Evolutionary conservation across 192 early-diverging fungal species (phyloP).

Genomic region (Thamnidium elegans): DNA sequence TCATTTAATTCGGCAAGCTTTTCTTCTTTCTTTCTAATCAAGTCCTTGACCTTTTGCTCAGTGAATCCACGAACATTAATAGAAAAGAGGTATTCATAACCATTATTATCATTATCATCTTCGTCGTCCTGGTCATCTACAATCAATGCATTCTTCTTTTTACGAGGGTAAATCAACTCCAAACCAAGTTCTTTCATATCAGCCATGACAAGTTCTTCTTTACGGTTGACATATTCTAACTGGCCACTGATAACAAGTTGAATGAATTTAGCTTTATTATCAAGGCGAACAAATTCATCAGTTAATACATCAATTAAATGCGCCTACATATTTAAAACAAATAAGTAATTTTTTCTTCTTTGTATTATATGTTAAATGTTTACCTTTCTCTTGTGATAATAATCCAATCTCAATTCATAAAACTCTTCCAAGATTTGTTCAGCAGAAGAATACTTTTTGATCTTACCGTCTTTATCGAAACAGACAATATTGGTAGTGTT

Average conservation of each 20-base stretch:
- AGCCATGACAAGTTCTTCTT: slow-evolving; percentile 69
- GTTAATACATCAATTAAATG: slow-evolving; percentile 60
- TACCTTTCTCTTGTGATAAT: slow-evolving; percentile 89
- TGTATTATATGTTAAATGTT: slow-evolving; percentile 9
- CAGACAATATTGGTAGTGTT: slow-evolving; percentile 91
- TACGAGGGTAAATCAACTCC: slow-evolving; percentile 52
- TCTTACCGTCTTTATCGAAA: slow-evolving; percentile 83
- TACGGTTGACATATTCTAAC: slow-evolving; percentile 82
- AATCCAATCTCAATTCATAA: slow-evolving; percentile 77
- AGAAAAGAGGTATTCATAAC: slow-evolving; percentile 85
- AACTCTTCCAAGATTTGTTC: slow-evolving; percentile 87
- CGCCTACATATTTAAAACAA: slow-evolving; percentile 38
- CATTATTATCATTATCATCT: slow-evolving; percentile 40
- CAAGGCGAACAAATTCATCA: slow-evolving; percentile 63
- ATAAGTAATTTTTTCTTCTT: neutral
- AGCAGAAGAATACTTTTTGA: slow-evolving; percentile 74
- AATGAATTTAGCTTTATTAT: slow-evolving; percentile 89
- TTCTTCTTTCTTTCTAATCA: slow-evolving; percentile 63
- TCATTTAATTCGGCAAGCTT: slow-evolving; percentile 69
- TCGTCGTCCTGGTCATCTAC: slow-evolving; percentile 46
- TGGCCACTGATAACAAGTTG: slow-evolving; percentile 83
- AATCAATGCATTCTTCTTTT: slow-evolving; percentile 30
- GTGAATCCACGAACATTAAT: slow-evolving; percentile 94
- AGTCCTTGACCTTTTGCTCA: slow-evolving; percentile 76
- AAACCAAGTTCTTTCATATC: slow-evolving; percentile 73